Conservation (phyloP, 441 rosid species). For the Gossypium schwendimanii region DNA sequence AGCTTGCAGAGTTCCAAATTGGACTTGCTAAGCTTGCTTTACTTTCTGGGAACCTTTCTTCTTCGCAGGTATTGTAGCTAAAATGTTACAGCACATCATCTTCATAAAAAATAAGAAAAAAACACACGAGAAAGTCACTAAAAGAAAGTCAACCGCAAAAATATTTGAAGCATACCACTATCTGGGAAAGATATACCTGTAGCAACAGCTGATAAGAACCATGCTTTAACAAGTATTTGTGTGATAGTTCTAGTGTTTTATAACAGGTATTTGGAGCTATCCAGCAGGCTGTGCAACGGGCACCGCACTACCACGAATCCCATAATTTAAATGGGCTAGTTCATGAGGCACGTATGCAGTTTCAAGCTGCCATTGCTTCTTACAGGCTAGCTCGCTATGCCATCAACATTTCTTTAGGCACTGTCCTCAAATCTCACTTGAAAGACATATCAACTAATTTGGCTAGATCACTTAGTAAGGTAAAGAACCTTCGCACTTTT, state of each 20-base stretch:
- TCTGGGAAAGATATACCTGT: background rate
- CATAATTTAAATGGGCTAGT: conserved; percentile 82
- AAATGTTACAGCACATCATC: conserved; percentile 4
- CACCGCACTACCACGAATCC: conserved; percentile 71
- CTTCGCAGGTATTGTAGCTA: conserved; percentile 63
- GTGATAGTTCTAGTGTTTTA: conserved; percentile 18
- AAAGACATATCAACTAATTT: conserved; percentile 63
- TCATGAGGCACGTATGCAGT: conserved; percentile 68
- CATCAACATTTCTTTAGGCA: conserved; percentile 33
- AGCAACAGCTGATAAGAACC: conserved; percentile 1
- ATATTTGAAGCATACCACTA: background rate
- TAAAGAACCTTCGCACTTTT: conserved; percentile 25
- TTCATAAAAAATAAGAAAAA: background rate
- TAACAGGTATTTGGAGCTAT: conserved; percentile 80
- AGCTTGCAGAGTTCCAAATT: conserved; percentile 90
- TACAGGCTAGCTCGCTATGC: conserved; percentile 63
- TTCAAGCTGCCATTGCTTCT: conserved; percentile 54
- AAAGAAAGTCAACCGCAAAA: background rate
- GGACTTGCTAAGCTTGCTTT: conserved; percentile 86
- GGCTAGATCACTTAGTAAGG: conserved; percentile 77
- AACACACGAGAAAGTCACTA: background rate
- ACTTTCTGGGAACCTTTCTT: conserved; percentile 56
- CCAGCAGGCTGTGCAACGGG: conserved; percentile 80
- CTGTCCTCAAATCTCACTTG: conserved; percentile 35
- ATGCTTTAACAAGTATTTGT: background rate